Conservation (phyloP, 768 basidiomycete genomes). For the Hydnum rufescens region DNA sequence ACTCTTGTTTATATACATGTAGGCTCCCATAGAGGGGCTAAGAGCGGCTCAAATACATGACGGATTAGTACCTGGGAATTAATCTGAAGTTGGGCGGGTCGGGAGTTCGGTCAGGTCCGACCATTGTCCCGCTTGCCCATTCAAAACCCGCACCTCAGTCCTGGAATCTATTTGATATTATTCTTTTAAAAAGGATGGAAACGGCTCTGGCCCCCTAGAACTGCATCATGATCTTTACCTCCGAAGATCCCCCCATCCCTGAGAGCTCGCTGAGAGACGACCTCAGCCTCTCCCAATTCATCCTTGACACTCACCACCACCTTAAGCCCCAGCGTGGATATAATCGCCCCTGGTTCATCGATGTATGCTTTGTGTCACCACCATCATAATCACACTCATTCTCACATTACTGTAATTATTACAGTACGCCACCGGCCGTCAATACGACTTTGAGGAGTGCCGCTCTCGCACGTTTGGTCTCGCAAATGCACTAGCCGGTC, state of each 20-base stretch:
- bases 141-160: background rate
- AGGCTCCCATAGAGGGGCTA: no score
- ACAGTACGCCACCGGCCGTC: background rate
- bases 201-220: no score
- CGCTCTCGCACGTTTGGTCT: constrained; percentile 10
- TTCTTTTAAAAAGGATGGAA: no score
- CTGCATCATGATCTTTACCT: constrained; percentile 1
- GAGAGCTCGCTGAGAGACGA: constrained; percentile 1
- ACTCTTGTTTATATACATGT: no score
- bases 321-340: constrained; percentile 9
- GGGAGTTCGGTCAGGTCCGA: no score
- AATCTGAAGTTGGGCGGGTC: no score
- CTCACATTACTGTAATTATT: background rate
- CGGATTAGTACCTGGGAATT: no score
- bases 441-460: constrained; percentile 10
- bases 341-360: constrained; percentile 10
- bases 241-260: background rate
- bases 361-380: constrained; percentile 4
- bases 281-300: constrained; percentile 13
- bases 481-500: constrained; percentile 10
- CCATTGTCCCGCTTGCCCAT: no score
- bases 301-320: constrained; percentile 12
- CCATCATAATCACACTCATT: background rate
- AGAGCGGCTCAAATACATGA: no score
- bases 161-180: no score